Conservation (phyloP, 2,329 filamentous ascomycete genomes). For the Chaetothyriales sp. region DNA sequence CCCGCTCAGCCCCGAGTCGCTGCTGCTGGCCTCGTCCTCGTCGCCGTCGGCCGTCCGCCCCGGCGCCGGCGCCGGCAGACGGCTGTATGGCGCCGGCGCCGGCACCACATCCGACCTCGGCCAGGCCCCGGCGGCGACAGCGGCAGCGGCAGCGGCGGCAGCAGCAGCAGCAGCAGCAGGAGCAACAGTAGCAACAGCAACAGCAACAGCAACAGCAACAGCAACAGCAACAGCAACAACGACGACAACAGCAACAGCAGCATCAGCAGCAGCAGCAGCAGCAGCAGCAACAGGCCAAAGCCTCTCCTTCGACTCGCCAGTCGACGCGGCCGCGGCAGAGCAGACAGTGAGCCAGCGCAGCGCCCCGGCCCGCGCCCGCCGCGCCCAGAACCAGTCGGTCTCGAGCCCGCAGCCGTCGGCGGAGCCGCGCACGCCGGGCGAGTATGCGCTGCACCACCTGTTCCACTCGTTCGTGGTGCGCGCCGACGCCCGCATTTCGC, state of each 20-base stretch:
- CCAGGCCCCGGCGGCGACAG: no score
- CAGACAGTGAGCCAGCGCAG: neutral
- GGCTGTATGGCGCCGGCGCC: neutral
- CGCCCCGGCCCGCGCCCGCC: neutral
- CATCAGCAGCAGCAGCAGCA: conserved; percentile 13
- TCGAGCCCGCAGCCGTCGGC: conserved; percentile 61
- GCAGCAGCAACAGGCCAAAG: conserved; percentile 12
- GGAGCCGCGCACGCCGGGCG: conserved; percentile 66
- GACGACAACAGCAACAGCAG: conserved; percentile 16
- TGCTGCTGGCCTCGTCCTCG: conserved; percentile 6
- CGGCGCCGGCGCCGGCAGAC: neutral
- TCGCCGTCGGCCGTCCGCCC: neutral
- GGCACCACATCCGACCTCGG: neutral
- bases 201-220: conserved; percentile 12
- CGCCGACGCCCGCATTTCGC: conserved; percentile 90
- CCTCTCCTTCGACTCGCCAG: conserved; percentile 24
- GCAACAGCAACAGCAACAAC: conserved; percentile 13
- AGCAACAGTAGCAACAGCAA: conserved; percentile 13
- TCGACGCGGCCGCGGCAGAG: conserved; percentile 16
- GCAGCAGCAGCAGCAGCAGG: conserved; percentile 12
- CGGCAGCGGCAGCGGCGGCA: no score
- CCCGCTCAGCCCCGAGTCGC: conserved; percentile 43
- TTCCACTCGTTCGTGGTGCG: conserved; percentile 95
- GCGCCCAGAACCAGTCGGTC: conserved; percentile 1
- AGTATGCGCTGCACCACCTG: conserved; percentile 91